Evolutionary conservation across 345 rosid species (phyloP), one percentile per base, ranked within the genome.

Genomic region (Atalantia buxifolia): DNA sequence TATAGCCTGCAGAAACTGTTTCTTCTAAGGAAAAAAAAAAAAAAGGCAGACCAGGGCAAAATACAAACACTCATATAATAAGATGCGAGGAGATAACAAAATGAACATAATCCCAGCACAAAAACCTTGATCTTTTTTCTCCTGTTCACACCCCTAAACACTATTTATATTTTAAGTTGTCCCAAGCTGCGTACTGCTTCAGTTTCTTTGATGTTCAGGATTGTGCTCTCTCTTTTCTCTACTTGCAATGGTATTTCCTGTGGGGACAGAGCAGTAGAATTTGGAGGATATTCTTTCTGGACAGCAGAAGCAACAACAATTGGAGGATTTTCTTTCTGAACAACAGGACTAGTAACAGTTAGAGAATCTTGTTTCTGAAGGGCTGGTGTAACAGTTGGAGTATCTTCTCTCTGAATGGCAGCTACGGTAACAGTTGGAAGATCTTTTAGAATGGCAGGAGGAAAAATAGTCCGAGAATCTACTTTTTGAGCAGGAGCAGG

Each of bases 131-230:
- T 42, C 45, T 53, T 56, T 72, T 62, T 55, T 78, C 82, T 48
- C 66, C 38, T 66, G 68, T 69, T 57, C 69, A 50, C 70, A 40
- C 67, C 69, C 60, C 57, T 36, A n/a, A 22, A 61, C 45, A 65
- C 64, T 78, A 56, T 31, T 86, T 89, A 92, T 76, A 92, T 84
- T 71, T 82, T 85, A 66, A 91, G 92, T 77, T 86, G 88, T 78
- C 84, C 92, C 84, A 92, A 78, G 80, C 81, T 78, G 80, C 81
- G 84, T 74, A 81, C 81, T 14, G 84, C 86, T 68, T 81, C 86
- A 6, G 69, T 42, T 84, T 87, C 91, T 77, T 79, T 86, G 56
- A 68, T 50, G 14, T 71, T 80, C 65, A 48, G 50, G 33, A 72
- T 65, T 80, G 77, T 42, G 65, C 64, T 75, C 69, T 73, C 78